Percentiles rank a stretch among this genome's conserved stretches.
Evolutionary conservation across 257 asterid species (phyloP).

Genomic region (Salvia splendens): DNA sequence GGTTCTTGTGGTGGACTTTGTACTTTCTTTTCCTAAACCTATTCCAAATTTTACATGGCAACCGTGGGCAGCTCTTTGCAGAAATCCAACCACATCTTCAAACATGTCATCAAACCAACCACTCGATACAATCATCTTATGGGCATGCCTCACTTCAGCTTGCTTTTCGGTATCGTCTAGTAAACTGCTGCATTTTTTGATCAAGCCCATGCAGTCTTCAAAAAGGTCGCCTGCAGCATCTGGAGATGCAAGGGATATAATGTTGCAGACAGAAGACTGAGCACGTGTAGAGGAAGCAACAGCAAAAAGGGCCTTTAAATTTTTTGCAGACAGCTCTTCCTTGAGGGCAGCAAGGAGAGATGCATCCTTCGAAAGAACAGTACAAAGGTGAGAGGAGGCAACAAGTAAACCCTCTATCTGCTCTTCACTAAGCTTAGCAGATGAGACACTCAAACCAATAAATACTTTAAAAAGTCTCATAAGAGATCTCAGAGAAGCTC

Average conservation of each 20-base stretch:
- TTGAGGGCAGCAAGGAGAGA: constrained; percentile 55
- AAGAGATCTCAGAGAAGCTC: constrained; percentile 66
- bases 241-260: constrained; percentile 59
- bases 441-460: constrained; percentile 52
- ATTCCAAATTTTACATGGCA: constrained; percentile 51
- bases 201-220: constrained; percentile 72
- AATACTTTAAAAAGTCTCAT: constrained; percentile 61
- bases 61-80: constrained; percentile 63
- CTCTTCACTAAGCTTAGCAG: constrained; percentile 49
- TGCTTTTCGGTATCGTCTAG: constrained; percentile 57
- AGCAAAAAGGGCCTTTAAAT: constrained; percentile 62
- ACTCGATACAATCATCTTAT: constrained; percentile 70
- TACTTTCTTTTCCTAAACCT: constrained; percentile 38
- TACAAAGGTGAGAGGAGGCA: constrained; percentile 76
- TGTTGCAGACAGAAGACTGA: constrained; percentile 72
- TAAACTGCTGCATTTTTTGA: constrained; percentile 55
- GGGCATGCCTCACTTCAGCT: constrained; percentile 76
- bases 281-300: constrained; percentile 74
- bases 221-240: constrained; percentile 57
- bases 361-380: constrained; percentile 54
- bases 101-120: constrained; percentile 83
- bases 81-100: constrained; percentile 55
- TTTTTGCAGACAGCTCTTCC: constrained; percentile 59
- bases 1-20: constrained; percentile 40
- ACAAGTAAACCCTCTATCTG: constrained; percentile 66